A percentile compares a stretch with the other conserved stretches of the same genome.
These are phyloP conservation scores for Diplodia intermedia DNA, from an alignment of 2,329 filamentous ascomycete species.

Conservation along the genomic window DNA sequence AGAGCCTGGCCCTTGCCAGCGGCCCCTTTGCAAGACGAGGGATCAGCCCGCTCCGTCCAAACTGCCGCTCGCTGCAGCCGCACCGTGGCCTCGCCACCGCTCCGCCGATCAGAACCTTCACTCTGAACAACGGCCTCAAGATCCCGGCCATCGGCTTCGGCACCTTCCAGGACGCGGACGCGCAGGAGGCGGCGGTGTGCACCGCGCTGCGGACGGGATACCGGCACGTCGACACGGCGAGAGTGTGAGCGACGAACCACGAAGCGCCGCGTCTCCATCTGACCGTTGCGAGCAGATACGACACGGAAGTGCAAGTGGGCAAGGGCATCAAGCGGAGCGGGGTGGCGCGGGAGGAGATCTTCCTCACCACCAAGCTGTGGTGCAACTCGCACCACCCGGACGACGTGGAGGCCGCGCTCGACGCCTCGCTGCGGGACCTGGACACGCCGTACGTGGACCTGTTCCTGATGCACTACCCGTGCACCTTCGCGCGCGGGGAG, in stretches of 20 bases:
- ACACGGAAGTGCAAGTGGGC: constrained; percentile 71
- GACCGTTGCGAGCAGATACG: constrained; percentile 37
- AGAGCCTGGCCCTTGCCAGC: not conserved
- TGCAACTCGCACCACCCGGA: constrained; percentile 58
- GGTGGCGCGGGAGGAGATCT: constrained; percentile 68
- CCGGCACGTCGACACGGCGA: constrained; percentile 46
- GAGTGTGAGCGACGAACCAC: constrained; percentile 41
- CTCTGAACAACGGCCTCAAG: constrained; percentile 28
- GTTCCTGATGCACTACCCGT: constrained; percentile 62
- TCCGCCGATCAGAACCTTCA: constrained; percentile 38
- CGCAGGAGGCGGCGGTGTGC: constrained; percentile 48
- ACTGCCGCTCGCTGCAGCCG: constrained; percentile 38
- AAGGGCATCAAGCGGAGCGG: constrained; percentile 68
- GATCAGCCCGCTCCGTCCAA: constrained; percentile 38
- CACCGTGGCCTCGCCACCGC: constrained; percentile 41
- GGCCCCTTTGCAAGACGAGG: not conserved
- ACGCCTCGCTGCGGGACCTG: not conserved
- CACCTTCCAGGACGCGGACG: constrained; percentile 46
- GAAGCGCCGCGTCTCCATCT: not conserved
- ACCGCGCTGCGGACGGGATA: constrained; percentile 48
- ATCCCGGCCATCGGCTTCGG: constrained; percentile 40
- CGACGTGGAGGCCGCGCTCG: not conserved
- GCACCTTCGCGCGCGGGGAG: constrained; percentile 59
- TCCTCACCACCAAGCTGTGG: constrained; percentile 72
- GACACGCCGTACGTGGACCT: constrained; percentile 49